These are phyloP conservation scores for Boletus pseudo-olivaceus DNA, from an alignment of 768 basidiomycete species.

Conservation along the genomic window DNA sequence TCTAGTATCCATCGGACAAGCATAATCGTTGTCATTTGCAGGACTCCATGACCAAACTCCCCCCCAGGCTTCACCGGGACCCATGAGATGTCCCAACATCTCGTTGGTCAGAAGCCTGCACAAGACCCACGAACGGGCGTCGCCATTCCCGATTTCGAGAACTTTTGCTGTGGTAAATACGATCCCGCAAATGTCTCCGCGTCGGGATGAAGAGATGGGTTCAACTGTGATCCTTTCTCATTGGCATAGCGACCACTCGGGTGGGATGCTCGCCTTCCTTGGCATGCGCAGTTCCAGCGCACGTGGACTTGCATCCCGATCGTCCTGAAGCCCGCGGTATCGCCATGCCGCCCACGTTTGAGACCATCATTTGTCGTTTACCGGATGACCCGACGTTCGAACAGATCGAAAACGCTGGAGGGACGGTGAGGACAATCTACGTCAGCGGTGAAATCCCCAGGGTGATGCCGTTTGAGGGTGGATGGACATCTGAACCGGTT, in stretches of 20 bases:
- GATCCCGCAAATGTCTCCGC: background rate
- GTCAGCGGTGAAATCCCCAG: slow-evolving; percentile 82
- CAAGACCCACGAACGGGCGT: slow-evolving; percentile 47
- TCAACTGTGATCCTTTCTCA: slow-evolving; percentile 64
- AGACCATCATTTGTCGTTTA: slow-evolving; percentile 56
- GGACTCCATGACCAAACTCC: slow-evolving; percentile 75
- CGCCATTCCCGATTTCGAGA: slow-evolving; percentile 68
- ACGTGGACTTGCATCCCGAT: slow-evolving; percentile 71
- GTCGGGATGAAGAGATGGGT: background rate
- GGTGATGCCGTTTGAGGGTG: slow-evolving; percentile 62
- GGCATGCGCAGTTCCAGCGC: slow-evolving; percentile 36
- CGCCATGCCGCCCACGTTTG: slow-evolving; percentile 56
- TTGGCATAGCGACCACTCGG: slow-evolving; percentile 78
- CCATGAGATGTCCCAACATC: slow-evolving; percentile 65
- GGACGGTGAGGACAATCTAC: slow-evolving; percentile 57
- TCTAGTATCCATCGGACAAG: background rate
- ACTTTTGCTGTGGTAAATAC: slow-evolving; percentile 60
- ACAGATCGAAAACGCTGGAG: slow-evolving; percentile 55
- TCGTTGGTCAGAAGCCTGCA: slow-evolving; percentile 45
- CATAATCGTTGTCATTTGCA: slow-evolving; percentile 20
- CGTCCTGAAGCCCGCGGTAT: slow-evolving; percentile 74
- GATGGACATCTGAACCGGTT: slow-evolving; percentile 61
- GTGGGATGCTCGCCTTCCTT: slow-evolving; percentile 68
- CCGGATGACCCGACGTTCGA: slow-evolving; percentile 72
- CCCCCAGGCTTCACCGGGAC: slow-evolving; percentile 72